Conservation (phyloP, 108 stramenopile genomes). For the Aurantiochytrium sp. region DNA sequence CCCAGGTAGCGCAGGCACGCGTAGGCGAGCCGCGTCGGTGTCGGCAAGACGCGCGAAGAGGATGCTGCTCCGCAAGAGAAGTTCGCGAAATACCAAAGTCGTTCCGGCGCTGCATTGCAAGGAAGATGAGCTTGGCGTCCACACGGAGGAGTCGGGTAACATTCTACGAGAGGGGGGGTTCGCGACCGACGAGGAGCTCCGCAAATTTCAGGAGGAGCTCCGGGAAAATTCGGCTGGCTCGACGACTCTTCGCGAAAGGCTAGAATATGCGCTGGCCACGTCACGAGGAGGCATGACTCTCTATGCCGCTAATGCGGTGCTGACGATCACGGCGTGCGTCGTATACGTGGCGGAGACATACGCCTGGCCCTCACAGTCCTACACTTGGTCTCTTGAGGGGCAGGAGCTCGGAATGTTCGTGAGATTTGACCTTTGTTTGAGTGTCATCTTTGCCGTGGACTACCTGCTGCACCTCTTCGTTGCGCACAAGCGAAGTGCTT, state of each 20-base stretch:
- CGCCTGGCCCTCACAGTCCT: background rate
- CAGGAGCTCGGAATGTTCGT: background rate
- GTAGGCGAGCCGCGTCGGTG: too few species aligned
- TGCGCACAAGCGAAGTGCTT: background rate
- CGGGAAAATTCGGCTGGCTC: background rate
- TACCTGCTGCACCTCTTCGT: background rate
- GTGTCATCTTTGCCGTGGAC: background rate
- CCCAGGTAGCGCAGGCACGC: too few species aligned
- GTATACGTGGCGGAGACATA: conserved; percentile 12
- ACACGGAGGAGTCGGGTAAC: too few species aligned
- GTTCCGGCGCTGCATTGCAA: too few species aligned
- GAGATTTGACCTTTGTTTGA: background rate
- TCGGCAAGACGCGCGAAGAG: too few species aligned
- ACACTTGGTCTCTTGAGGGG: too few species aligned
- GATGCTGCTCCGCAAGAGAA: too few species aligned
- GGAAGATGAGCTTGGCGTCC: too few species aligned
- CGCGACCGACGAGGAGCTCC: background rate
- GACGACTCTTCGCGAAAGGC: background rate
- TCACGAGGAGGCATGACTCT: background rate
- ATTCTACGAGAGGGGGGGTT: background rate
- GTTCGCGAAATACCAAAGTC: too few species aligned
- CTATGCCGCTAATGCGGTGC: background rate
- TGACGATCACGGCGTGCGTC: background rate
- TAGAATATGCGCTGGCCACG: background rate
- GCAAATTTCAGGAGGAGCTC: background rate